phyloP scores from a whole-genome alignment of 2,329 filamentous ascomycete genomes.

The Blastomyces parvus region DNA sequence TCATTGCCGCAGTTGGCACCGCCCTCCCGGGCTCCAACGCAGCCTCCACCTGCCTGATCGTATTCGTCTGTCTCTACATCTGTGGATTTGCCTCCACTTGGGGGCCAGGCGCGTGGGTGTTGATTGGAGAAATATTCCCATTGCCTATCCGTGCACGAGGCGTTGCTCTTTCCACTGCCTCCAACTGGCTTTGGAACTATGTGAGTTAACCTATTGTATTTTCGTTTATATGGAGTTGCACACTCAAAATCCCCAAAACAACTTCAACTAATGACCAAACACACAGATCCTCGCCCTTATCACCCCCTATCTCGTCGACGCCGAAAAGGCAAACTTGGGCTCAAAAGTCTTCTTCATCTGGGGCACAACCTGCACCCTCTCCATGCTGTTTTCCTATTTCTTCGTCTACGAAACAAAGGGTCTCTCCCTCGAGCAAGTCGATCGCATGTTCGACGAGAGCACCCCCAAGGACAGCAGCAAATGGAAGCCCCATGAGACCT shows the following conservation, averaged over 20 bases:
- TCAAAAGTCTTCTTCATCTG: slow-evolving; percentile 41
- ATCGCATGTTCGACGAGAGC: slow-evolving; percentile 22
- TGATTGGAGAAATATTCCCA: slow-evolving; percentile 53
- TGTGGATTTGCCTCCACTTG: slow-evolving; percentile 47
- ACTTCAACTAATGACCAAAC: background rate
- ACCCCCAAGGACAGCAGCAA: slow-evolving; percentile 15
- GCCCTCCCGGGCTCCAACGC: slow-evolving; percentile 29
- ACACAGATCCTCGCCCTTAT: slow-evolving; percentile 38
- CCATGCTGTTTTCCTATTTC: slow-evolving; percentile 26
- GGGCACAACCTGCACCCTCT: slow-evolving; percentile 31
- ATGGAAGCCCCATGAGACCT: slow-evolving; percentile 20
- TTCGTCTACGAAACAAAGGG: slow-evolving; percentile 23
- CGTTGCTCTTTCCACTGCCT: slow-evolving; percentile 49
- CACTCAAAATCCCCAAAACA: background rate
- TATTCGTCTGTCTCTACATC: slow-evolving; percentile 47
- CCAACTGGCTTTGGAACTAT: slow-evolving; percentile 55
- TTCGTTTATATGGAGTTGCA: background rate
- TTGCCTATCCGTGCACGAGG: slow-evolving; percentile 54
- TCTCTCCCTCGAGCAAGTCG: slow-evolving; percentile 22
- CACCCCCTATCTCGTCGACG: slow-evolving; percentile 39
- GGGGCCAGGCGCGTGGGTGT: slow-evolving; percentile 45
- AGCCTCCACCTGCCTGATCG: slow-evolving; percentile 38
- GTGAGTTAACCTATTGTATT: slow-evolving; percentile 31
- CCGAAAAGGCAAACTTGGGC: slow-evolving; percentile 33
- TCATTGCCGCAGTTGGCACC: slow-evolving; percentile 44